These are phyloP conservation scores for Aspergillus asperescens DNA, from an alignment of 495 filamentous ascomycete genomes.

Conservation along the genomic window DNA sequence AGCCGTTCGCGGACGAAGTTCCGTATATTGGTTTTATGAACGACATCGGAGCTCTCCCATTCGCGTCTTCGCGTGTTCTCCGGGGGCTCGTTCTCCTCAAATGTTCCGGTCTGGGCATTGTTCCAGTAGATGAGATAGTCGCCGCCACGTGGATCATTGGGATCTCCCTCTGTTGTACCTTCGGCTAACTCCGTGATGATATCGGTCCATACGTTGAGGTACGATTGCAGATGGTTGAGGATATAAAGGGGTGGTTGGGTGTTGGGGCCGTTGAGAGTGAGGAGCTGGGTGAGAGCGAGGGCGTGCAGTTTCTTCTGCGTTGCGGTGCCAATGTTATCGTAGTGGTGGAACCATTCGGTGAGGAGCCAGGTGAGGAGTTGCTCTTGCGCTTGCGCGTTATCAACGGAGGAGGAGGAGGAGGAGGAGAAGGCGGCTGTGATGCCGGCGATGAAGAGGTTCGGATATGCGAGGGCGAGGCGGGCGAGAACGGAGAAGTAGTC, in stretches of 20 bases:
- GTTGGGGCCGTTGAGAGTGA: conserved; percentile 56
- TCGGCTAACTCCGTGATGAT: conserved; percentile 58
- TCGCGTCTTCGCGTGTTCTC: conserved; percentile 53
- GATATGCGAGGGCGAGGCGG: conserved; percentile 66
- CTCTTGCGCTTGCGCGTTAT: conserved; percentile 30
- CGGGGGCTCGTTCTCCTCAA: conserved; percentile 54
- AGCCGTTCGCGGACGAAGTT: conserved; percentile 66
- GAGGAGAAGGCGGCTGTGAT: conserved; percentile 26
- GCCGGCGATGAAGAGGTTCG: conserved; percentile 58
- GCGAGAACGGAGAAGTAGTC: conserved; percentile 84
- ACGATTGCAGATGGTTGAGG: conserved; percentile 54
- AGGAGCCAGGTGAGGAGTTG: conserved; percentile 65
- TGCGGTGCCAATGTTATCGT: conserved; percentile 72
- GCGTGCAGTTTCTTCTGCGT: conserved; percentile 74
- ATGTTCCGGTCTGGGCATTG: conserved; percentile 26
- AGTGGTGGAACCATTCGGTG: conserved; percentile 81
- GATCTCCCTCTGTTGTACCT: conserved; percentile 34
- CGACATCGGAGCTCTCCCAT: conserved; percentile 58
- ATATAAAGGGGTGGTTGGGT: conserved; percentile 48
- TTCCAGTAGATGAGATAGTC: conserved; percentile 54
- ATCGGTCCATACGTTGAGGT: conserved; percentile 66
- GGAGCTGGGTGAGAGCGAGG: conserved; percentile 74
- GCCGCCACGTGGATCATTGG: conserved; percentile 32
- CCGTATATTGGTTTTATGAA: conserved; percentile 65
- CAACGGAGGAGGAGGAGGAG: background rate